These are phyloP conservation scores for Dendrostoma leiphaemia DNA, from an alignment of 2,329 filamentous ascomycete genomes.

Conservation along the genomic window DNA sequence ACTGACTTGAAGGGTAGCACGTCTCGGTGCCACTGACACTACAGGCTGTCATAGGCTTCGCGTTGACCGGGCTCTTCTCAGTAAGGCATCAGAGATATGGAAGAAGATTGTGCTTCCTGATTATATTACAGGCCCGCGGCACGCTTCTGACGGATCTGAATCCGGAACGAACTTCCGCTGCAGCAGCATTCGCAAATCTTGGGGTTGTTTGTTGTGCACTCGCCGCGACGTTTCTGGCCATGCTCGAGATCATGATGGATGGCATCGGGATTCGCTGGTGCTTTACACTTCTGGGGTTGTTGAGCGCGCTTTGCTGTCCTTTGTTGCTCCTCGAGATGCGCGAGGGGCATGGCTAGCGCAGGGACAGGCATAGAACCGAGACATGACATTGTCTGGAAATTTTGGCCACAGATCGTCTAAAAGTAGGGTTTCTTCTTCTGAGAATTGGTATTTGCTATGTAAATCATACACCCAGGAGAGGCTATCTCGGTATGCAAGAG, in stretches of 20 bases:
- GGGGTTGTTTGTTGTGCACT: constrained; percentile 23
- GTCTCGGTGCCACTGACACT: constrained; percentile 2
- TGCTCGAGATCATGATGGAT: constrained; percentile 21
- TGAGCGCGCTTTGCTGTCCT: constrained; percentile 18
- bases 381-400: too few species aligned
- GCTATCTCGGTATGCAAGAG: too few species aligned
- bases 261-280: constrained; percentile 22
- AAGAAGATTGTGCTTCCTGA: background rate
- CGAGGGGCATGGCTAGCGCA: background rate
- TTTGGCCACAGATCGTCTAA: too few species aligned
- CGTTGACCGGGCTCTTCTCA: constrained; percentile 4
- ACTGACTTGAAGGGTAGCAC: background rate
- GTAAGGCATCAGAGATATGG: background rate
- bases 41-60: background rate
- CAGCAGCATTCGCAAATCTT: constrained; percentile 24
- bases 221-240: constrained; percentile 19
- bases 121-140: background rate
- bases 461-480: too few species aligned
- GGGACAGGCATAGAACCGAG: background rate
- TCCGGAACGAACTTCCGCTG: constrained; percentile 21
- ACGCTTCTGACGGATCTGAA: constrained; percentile 20
- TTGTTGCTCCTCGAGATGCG: constrained; percentile 3
- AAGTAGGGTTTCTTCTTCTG: too few species aligned
- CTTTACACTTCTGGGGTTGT: constrained; percentile 23
- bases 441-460: too few species aligned